Evolutionary conservation across 164 flowering plant species (phyloP), one percentile per base, ranked within the genome.

Genomic region (Stephania cephalantha): DNA sequence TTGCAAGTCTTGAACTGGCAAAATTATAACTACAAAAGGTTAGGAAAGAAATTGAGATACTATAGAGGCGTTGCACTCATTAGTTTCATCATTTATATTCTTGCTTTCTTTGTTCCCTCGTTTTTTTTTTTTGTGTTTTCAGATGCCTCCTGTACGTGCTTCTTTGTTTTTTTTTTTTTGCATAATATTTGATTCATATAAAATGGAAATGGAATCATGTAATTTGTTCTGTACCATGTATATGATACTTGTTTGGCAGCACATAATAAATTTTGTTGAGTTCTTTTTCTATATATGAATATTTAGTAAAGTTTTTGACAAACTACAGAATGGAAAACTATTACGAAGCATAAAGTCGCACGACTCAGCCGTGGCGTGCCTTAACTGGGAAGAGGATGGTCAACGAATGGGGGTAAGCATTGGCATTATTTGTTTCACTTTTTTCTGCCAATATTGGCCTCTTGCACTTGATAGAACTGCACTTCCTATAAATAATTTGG

Each of bases 341-440:
- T 77, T 95, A 79, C 84, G 92, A 84, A 91, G 89, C 79, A 81
- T 84, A 66, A 95, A 91, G 81, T 88, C 90, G 8, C 98, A 93
- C 77, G 67, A 46, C 31, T 90, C 73, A 29, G 92, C 96, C 83
- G 91, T 95, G 78, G 87, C 89, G 55, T 91, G 93, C 76, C 98
- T 95, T 73, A 81, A 89, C 73, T 95, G 99, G 99, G 93, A 85
- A 88, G 97, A 91, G 75, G 97, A 90, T 78, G 86, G 83, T 73
- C 85, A 83, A 73, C 68, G 70, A 8, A 48, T 50, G 48, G 76
- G 45, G 76, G 95, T 90, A 85, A 75, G 87, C 11, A 42, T 64
- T 79, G 6, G 46, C 13, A 65, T 3, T 17, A 30, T 4, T 67
- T 20, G 22, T 58, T 58, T 58, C 5, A 58, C 7, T 6, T 17